phyloP scores from a whole-genome alignment of 371 early-diverging fungal genomes.

The Circinella minor region DNA sequence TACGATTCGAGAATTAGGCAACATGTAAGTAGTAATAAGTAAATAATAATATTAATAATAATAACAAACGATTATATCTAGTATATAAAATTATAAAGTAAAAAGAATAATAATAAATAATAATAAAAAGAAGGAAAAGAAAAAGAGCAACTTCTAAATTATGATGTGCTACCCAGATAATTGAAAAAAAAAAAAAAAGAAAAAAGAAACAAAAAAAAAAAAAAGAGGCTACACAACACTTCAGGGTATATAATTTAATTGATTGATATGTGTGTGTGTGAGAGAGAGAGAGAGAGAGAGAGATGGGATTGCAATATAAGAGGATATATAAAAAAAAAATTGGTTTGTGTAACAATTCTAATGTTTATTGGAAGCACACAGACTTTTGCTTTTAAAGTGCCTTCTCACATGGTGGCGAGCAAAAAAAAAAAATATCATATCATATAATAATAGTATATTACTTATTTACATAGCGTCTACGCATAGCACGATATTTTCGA shows the following conservation, averaged over 20 bases:
- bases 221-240: no score
- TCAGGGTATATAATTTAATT: no score
- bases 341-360: constrained; percentile 12
- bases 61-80: neutral
- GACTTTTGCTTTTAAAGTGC: constrained; percentile 1
- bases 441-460: neutral
- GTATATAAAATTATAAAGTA: neutral
- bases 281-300: no score
- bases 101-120: neutral
- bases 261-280: neutral
- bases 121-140: neutral
- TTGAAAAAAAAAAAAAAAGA: no score
- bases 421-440: neutral
- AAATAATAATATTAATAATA: neutral
- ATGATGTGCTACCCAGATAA: no score
- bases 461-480: constrained; percentile 53
- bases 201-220: no score
- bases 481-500: constrained; percentile 72
- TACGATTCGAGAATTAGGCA: constrained; percentile 29
- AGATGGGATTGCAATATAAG: neutral
- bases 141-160: neutral
- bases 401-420: constrained; percentile 2
- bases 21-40: constrained; percentile 14
- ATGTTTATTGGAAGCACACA: neutral
- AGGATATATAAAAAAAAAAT: no score